Base-by-base conservation (phyloP, 345 rosid genomes). In the Dovyalis caffra region DNA sequence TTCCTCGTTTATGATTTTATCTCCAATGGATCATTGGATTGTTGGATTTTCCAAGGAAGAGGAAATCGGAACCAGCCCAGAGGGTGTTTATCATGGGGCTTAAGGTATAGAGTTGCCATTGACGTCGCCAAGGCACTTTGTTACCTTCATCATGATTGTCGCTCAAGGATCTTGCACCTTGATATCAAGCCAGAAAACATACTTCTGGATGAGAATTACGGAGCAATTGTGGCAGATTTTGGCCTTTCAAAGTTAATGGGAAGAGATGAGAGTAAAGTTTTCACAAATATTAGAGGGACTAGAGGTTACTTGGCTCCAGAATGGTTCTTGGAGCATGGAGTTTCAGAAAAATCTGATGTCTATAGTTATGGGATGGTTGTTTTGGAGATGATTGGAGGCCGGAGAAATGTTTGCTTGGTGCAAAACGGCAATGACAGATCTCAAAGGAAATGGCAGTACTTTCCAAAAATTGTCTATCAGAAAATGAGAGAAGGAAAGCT, bases 391-490 rank as follows among this genome's bases (percentile, higher is more conserved):
- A 64, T 74, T 0, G 78, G 82, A 53, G 82, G 82, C 9, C 37
- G 64, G 43, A 56, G 82, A 34, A 74, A 88, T 31, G 88, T 89
- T 0, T 38, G 75, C 51, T 66, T 86, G 66, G 82, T 86, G 0
- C 78, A 86, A 66, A 77, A 81, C 0, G 84, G 84, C 5, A 81
- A 72, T n/a, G 80, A 70, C 33, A 78, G 23, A 51, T 63, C 83
- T 28, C 80, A 80, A 40, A 84, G 84, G 72, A 84, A 80, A 74
- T 85, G 92, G 83, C 85, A 82, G 68, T 94, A 92, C 79, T 90
- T 89, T 51, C 97, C 97, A 0, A 90, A 85, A 74, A 86, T 90
- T 7, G 92, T 88, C 51, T 80, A 76, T 14, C 75, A 86, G 85
- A 94, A 87, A 75, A 69, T 89, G 77, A 85, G 67, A 64, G 90